Percentiles rank a stretch among this genome's conserved stretches.
phyloP scores from a whole-genome alignment of 306 rosid genomes.

The Nissolia schottii region DNA sequence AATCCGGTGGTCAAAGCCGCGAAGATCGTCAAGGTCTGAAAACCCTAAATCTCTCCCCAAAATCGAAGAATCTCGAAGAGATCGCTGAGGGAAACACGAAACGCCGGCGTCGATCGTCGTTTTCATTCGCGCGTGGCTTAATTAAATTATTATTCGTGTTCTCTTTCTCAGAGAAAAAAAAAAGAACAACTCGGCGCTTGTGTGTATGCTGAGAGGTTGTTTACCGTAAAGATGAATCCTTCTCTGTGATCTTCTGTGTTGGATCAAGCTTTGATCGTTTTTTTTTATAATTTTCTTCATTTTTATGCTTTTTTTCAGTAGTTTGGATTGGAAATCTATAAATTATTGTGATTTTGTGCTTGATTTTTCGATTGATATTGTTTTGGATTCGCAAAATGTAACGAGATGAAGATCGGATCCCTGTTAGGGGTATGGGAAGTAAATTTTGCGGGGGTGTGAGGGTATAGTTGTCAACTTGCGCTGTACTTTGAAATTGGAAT shows the following conservation, averaged over 20 bases:
- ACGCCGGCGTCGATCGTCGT: background rate
- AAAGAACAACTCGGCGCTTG: background rate
- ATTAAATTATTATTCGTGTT: conserved; percentile 18
- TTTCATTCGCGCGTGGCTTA: conserved; percentile 8
- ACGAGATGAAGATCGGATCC: background rate
- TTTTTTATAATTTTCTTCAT: conserved; percentile 1
- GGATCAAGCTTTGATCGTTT: conserved; percentile 19
- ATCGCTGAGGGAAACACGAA: background rate
- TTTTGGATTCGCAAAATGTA: background rate
- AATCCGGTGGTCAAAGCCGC: conserved; percentile 88
- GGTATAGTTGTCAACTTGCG: conserved; percentile 20
- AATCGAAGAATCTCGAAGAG: background rate
- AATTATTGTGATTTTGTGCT: conserved; percentile 33
- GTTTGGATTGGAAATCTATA: conserved; percentile 44
- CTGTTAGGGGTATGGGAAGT: background rate
- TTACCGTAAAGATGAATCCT: conserved; percentile 27
- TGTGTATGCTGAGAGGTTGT: conserved; percentile 14
- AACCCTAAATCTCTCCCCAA: too few relatives aligned
- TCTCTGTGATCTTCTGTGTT: conserved; percentile 38
- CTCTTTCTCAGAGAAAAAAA: conserved; percentile 32
- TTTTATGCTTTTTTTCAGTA: background rate
- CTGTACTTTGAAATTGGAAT: conserved; percentile 4
- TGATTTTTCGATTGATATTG: background rate
- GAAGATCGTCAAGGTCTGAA: conserved; percentile 81
- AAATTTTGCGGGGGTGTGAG: conserved; percentile 7